Percentiles rank a stretch among this genome's conserved stretches.
Conservation (phyloP, 352 stramenopile species). For the Phytophthora uliginosa region DNA sequence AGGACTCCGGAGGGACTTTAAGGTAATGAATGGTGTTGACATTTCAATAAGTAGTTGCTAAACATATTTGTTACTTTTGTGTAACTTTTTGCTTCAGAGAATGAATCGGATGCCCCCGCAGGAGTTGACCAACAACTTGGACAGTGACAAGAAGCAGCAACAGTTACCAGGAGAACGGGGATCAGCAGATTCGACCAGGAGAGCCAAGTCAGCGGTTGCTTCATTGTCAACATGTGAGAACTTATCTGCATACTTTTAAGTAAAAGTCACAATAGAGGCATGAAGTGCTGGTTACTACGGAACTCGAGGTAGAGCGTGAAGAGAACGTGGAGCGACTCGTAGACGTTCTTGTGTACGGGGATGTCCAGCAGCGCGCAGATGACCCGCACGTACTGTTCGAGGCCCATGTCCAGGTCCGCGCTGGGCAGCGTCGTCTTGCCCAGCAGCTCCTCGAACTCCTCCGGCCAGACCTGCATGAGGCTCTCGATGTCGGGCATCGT, state of each 20-base stretch:
- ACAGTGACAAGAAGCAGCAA: slow-evolving; percentile 35
- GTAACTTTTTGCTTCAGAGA: neutral
- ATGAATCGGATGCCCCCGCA: slow-evolving; percentile 54
- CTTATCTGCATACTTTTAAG: neutral
- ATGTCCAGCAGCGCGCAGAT: slow-evolving; percentile 96
- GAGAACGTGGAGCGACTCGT: slow-evolving; percentile 96
- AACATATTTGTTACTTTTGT: slow-evolving; percentile 3
- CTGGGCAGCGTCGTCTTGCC: slow-evolving; percentile 76
- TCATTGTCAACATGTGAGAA: neutral
- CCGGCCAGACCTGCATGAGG: slow-evolving; percentile 94
- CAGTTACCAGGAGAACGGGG: neutral
- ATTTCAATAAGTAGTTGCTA: neutral
- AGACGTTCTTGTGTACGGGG: slow-evolving; percentile 95
- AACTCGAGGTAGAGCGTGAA: slow-evolving; percentile 96
- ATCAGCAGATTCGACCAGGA: neutral
- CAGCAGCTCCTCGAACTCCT: slow-evolving; percentile 89
- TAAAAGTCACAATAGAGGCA: slow-evolving; percentile 39
- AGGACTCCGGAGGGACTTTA: slow-evolving; percentile 62
- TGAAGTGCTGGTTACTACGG: slow-evolving; percentile 95
- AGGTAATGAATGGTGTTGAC: slow-evolving; percentile 40
- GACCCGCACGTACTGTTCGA: slow-evolving; percentile 95
- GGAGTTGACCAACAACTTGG: slow-evolving; percentile 33
- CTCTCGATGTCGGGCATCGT: slow-evolving; percentile 96
- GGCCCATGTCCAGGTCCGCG: slow-evolving; percentile 91
- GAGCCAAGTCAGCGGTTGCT: neutral